These are phyloP conservation scores for Solanum sitiens DNA, from an alignment of 257 asterid genomes.

Conservation along the genomic window DNA sequence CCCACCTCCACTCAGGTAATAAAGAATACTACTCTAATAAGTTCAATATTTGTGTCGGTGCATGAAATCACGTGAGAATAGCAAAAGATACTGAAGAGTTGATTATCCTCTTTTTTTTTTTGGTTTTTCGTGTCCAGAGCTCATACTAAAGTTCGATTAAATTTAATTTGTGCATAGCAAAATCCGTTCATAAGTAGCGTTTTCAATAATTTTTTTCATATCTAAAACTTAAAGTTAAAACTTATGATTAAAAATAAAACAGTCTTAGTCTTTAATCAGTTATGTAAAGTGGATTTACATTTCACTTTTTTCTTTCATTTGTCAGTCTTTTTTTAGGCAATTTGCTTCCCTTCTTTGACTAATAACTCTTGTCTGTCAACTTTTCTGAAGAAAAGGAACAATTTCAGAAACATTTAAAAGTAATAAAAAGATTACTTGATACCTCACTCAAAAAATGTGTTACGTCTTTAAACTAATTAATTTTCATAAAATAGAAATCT, in stretches of 20 bases:
- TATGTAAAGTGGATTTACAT: background rate
- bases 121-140: rapidly evolving
- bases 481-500: background rate
- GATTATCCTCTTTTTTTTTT: background rate
- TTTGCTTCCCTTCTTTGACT: background rate
- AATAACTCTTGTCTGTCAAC: background rate
- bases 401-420: background rate
- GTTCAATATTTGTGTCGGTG: background rate
- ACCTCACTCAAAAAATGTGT: background rate
- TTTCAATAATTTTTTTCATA: rapidly evolving
- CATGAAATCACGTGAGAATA: background rate
- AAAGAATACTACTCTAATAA: background rate
- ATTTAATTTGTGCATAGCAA: rapidly evolving
- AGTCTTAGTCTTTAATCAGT: rapidly evolving
- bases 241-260: too few relatives aligned
- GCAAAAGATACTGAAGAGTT: background rate
- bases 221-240: rapidly evolving
- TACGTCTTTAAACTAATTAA: background rate
- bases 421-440: background rate
- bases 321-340: background rate
- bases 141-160: rapidly evolving
- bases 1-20: background rate
- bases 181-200: rapidly evolving
- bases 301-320: background rate
- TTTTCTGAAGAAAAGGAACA: background rate